Percentiles rank a stretch among this genome's conserved stretches.
Conservation (phyloP, 1,139 yeast genomes). For the Tardiomyces digboiensis region DNA sequence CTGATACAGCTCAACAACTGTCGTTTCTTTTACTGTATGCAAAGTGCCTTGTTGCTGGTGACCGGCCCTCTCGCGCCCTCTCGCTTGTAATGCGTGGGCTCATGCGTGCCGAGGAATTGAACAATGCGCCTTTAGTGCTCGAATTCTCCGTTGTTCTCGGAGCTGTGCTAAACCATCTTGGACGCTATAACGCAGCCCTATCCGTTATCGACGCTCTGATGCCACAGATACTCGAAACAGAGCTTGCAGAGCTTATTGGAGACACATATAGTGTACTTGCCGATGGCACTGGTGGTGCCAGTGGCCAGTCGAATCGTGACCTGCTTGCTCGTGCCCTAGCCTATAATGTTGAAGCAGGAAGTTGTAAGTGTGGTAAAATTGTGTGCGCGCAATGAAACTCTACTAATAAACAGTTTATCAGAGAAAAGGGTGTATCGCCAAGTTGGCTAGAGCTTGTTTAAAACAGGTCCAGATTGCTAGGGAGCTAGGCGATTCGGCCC, state of each 20-base stretch:
- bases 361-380: conserved; percentile 1
- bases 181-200: conserved; percentile 15
- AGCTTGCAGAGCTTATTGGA: conserved; percentile 11
- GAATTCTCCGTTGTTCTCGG: conserved; percentile 18
- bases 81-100: conserved; percentile 14
- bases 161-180: conserved; percentile 12
- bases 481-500: neutral
- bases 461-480: neutral
- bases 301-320: neutral
- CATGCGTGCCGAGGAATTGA: conserved; percentile 14
- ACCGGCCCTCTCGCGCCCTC: conserved; percentile 14
- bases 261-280: conserved; percentile 15
- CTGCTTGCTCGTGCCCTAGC: conserved; percentile 1
- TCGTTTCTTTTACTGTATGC: conserved; percentile 15
- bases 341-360: conserved; percentile 2
- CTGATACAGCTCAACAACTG: conserved; percentile 16
- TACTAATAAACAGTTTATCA: no score
- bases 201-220: conserved; percentile 16
- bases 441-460: neutral
- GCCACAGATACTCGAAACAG: conserved; percentile 20
- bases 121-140: conserved; percentile 13
- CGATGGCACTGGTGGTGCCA: conserved; percentile 11
- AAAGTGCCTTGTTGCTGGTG: conserved; percentile 12
- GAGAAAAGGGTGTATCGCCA: neutral
- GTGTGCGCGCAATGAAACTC: no score